Evolutionary conservation across 1,284 basidiomycete genomes (phyloP).

Genomic region (Cryptococcus sp.): DNA sequence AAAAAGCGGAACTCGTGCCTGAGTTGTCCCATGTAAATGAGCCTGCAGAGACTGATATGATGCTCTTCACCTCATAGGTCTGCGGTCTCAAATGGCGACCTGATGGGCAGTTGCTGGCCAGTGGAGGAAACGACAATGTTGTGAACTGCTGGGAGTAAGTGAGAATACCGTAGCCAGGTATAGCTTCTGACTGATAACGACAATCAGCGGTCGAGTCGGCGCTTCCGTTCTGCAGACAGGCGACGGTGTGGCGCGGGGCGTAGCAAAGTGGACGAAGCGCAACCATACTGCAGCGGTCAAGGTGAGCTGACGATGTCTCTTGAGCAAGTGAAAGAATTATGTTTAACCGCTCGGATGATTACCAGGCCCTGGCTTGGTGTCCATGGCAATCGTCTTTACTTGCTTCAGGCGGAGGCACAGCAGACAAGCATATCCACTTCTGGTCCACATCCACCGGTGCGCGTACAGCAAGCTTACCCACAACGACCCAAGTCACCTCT

Average conservation of each 20-base stretch:
- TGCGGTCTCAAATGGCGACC: conserved; percentile 64
- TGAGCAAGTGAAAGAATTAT: neutral
- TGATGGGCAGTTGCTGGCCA: conserved; percentile 85
- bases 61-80: conserved; percentile 18
- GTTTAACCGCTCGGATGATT: conserved; percentile 11
- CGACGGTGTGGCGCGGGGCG: conserved; percentile 60
- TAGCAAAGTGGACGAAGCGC: conserved; percentile 85
- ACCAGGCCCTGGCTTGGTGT: conserved; percentile 90
- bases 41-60: conserved; percentile 12
- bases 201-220: conserved; percentile 60
- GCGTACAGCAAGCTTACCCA: conserved; percentile 76
- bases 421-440: conserved; percentile 89
- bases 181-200: neutral
- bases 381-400: conserved; percentile 93
- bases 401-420: conserved; percentile 91
- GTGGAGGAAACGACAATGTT: conserved; percentile 93
- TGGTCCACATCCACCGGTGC: conserved; percentile 91
- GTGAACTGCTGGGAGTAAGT: conserved; percentile 89
- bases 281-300: conserved; percentile 95
- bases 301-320: conserved; percentile 53
- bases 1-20: conserved; percentile 3
- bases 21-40: neutral
- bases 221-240: conserved; percentile 47
- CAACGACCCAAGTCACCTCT: conserved; percentile 88
- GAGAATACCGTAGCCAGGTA: neutral